Base-by-base conservation (phyloP, 78 protist genomes). In the Emiliania huxleyi region DNA sequence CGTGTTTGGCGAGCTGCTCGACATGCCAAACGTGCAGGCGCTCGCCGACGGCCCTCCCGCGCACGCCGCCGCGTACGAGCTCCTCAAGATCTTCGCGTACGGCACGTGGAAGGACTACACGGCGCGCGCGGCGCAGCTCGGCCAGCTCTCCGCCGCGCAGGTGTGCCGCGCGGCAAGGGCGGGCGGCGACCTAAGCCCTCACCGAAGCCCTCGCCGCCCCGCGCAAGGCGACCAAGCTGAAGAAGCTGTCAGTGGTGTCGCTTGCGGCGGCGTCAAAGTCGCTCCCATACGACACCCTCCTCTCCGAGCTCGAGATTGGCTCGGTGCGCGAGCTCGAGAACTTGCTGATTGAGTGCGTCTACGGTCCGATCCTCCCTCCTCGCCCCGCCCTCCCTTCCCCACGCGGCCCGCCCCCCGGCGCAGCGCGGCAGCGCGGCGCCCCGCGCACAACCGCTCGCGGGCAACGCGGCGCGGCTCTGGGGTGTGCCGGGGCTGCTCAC, bases 1-100 rank as follows among this genome's bases (percentile, higher is more conserved):
- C 37, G 71, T 69, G 73, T 90, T 90, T 22, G 93, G 93, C 18
- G 93, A 90, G 87, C 85, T 90, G 11, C 69, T 90, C 49, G 93
- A 73, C 37, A 0, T 29, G 77, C 71, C 43, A 0, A 45, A 69
- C 69, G 77, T 90, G 25, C 88, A 45, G 75, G 88, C 26, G 84
- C 69, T 90, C 12, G n/a, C n/a, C n/a, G n/a, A n/a, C n/a, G n/a
- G n/a, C n/a, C n/a, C n/a, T 8, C 62, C 15, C 62, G 62, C 29
- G 29, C 62, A 52, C 8, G 8, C 62, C 0, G 48, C 56, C 56
- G n/a, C n/a, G n/a, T n/a, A n/a, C 12, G 69, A 18, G n/a, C 87
- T 90, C 4, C 69, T 90, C 40, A 3, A 40, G 22, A 0, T 73
- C 35, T 90, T 90, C 15, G 85, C 93, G 1, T 73, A 46, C 71